These are phyloP conservation scores for Thelonectria olida DNA, from an alignment of 2,329 filamentous ascomycete genomes.

Conservation along the genomic window DNA sequence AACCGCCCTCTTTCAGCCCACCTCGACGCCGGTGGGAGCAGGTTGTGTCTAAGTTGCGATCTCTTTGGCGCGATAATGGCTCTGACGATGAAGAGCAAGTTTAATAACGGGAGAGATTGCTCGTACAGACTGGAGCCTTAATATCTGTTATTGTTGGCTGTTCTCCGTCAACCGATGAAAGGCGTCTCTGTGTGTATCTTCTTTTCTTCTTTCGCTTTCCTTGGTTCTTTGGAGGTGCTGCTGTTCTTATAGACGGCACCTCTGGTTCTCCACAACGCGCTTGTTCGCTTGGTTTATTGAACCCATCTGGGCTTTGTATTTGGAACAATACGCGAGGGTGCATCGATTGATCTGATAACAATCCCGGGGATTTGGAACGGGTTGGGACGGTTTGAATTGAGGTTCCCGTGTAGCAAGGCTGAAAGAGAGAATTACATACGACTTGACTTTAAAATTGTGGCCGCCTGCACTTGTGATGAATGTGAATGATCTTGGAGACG, in stretches of 20 bases:
- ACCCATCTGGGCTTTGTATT: not conserved
- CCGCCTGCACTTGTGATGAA: not conserved
- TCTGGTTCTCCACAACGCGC: no score
- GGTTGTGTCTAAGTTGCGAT: conserved; percentile 5
- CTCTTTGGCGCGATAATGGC: conserved; percentile 4
- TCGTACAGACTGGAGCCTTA: not conserved
- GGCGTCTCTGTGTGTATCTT: not conserved
- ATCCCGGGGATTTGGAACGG: not conserved
- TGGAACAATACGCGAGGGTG: not conserved
- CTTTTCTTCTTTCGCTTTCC: not conserved
- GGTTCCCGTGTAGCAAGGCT: not conserved
- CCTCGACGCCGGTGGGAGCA: conserved; percentile 26
- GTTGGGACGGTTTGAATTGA: not conserved
- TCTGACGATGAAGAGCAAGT: not conserved
- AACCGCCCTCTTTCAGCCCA: conserved; percentile 7
- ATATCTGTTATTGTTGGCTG: not conserved
- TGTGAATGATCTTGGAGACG: no score
- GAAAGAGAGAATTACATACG: not conserved
- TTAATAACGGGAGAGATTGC: not conserved
- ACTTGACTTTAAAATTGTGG: no score
- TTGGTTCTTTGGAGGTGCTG: not conserved
- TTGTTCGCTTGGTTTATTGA: no score
- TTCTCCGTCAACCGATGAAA: not conserved
- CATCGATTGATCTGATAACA: not conserved
- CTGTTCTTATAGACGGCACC: no score